Evolutionary conservation across 805 yeast species (phyloP).

Genomic region (Yamadazyma laniorum): DNA sequence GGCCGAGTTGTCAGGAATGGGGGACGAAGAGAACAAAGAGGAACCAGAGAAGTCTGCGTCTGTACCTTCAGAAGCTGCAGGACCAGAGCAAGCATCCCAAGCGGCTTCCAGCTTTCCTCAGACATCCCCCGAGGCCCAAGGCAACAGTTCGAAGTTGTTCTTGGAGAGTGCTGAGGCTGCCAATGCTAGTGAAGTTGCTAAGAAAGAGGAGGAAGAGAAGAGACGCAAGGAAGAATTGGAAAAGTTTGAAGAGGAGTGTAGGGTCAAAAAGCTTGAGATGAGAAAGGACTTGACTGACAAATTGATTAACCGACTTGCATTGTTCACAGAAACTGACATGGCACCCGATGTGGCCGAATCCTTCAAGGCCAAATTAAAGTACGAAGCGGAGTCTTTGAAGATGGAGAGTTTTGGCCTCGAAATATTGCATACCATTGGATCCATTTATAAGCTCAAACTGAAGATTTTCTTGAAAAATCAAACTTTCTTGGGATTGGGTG

Average conservation of each 20-base stretch:
- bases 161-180: slow-evolving; percentile 17
- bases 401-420: slow-evolving; percentile 86
- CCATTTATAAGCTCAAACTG: slow-evolving; percentile 63
- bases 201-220: slow-evolving; percentile 44
- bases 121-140: slow-evolving; percentile 3
- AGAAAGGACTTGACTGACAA: slow-evolving; percentile 61
- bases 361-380: slow-evolving; percentile 62
- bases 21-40: slow-evolving; percentile 23
- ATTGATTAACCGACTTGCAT: slow-evolving; percentile 46
- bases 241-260: slow-evolving; percentile 74
- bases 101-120: not conserved
- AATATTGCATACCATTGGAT: slow-evolving; percentile 73
- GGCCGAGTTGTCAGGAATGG: slow-evolving; percentile 41
- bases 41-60: not conserved
- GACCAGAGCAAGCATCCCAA: not conserved
- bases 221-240: slow-evolving; percentile 52
- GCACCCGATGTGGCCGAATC: slow-evolving; percentile 41
- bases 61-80: not conserved
- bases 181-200: slow-evolving; percentile 22
- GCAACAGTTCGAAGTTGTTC: slow-evolving; percentile 6
- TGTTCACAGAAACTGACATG: slow-evolving; percentile 45
- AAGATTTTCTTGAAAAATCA: slow-evolving; percentile 65
- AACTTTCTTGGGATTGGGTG: slow-evolving; percentile 62
- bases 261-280: slow-evolving; percentile 61
- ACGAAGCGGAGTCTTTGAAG: slow-evolving; percentile 81